Evolutionary conservation across 2,329 filamentous ascomycete species (phyloP).

Genomic region (Ophiognomonia clavigignenti-juglandacearum): DNA sequence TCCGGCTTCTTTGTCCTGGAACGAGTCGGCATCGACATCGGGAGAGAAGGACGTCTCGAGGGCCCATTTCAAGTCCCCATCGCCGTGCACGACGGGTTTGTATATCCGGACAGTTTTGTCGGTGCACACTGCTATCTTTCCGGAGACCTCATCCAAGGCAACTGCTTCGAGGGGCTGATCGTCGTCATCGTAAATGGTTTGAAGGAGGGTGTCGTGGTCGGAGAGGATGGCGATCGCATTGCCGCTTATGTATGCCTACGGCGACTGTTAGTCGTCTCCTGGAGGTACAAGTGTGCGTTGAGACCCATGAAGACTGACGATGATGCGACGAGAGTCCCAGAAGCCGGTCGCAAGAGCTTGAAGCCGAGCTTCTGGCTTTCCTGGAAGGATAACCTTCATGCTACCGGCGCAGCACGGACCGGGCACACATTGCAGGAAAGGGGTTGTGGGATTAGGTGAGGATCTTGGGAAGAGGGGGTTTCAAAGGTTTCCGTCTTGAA

Average conservation of each 20-base stretch:
- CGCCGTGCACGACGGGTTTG: conserved; percentile 64
- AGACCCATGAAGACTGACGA: conserved; percentile 24
- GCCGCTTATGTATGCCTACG: conserved; percentile 82
- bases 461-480: too few relatives aligned
- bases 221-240: conserved; percentile 80
- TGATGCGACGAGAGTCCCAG: conserved; percentile 35
- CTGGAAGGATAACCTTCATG: conserved; percentile 45
- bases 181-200: conserved; percentile 87
- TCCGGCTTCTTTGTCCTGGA: conserved; percentile 28
- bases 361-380: conserved; percentile 41
- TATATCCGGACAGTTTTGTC: conserved; percentile 68
- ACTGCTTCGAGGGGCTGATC: conserved; percentile 65
- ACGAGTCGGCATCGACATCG: conserved; percentile 23
- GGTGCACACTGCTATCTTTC: conserved; percentile 78
- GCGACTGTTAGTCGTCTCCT: background rate
- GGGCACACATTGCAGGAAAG: conserved; percentile 12
- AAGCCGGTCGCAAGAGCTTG: conserved; percentile 42
- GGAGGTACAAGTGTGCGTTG: background rate
- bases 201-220: conserved; percentile 68
- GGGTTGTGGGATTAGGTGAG: background rate
- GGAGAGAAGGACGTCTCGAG: conserved; percentile 56
- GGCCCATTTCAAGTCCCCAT: conserved; percentile 68
- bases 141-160: conserved; percentile 73
- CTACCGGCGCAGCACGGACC: conserved; percentile 20
- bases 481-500: too few relatives aligned